Conservation (phyloP, 75 land plant species). For the Ceratopteris richardii region DNA sequence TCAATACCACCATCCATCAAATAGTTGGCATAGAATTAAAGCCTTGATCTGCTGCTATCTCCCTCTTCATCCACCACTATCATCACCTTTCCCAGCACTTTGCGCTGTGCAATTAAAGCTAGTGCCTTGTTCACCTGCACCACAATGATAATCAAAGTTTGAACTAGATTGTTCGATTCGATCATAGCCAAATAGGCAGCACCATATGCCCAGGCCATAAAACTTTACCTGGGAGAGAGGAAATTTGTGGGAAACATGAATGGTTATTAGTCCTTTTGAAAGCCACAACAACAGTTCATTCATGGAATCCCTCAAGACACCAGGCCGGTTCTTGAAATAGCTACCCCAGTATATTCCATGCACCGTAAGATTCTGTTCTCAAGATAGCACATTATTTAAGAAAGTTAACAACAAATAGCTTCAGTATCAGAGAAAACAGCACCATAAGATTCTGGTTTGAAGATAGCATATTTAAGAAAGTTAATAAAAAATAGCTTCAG, state of each 20-base stretch:
- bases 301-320: conserved; percentile 53
- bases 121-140: conserved; percentile 73
- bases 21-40: no score
- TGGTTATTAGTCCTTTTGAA: conserved; percentile 49
- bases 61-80: conserved; percentile 20
- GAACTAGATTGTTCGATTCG: no score
- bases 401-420: conserved; percentile 1
- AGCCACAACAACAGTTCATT: conserved; percentile 66
- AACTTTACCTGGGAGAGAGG: conserved; percentile 54
- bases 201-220: no score
- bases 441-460: no score
- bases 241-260: conserved; percentile 69
- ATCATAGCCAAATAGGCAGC: no score
- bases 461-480: no score
- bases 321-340: conserved; percentile 52
- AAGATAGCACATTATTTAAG: background rate
- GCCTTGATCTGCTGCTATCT: conserved; percentile 32
- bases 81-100: conserved; percentile 88
- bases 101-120: conserved; percentile 57
- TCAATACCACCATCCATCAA: no score
- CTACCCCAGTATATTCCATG: conserved; percentile 98
- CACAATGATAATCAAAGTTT: background rate
- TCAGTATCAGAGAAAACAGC: no score
- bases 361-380: conserved; percentile 78
- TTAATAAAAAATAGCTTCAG: no score